A percentile compares a stretch with the other conserved stretches of the same genome.
phyloP scores from a whole-genome alignment of 1,139 yeast species.

The Kodamaea arcana region DNA sequence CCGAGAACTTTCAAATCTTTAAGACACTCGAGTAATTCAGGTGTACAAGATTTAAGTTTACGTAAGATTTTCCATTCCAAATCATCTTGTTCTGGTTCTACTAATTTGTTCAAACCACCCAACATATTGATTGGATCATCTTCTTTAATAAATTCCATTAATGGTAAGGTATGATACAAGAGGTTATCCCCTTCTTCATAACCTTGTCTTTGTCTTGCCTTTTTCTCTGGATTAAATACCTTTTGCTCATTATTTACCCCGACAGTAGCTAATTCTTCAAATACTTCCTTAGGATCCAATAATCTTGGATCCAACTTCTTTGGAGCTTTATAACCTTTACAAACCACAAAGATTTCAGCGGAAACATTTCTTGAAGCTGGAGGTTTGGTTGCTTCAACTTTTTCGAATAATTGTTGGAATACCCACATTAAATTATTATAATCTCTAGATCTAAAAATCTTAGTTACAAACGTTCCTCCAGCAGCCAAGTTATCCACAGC shows the following conservation, averaged over 20 bases:
- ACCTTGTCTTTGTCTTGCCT: conserved; percentile 90
- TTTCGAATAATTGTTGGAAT: conserved; percentile 89
- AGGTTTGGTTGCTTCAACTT: conserved; percentile 97
- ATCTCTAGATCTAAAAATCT: conserved; percentile 95
- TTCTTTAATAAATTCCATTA: conserved; percentile 73
- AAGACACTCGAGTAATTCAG: conserved; percentile 76
- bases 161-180: conserved; percentile 67
- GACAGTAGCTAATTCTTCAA: conserved; percentile 81
- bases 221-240: conserved; percentile 89
- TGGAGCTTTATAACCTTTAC: conserved; percentile 95
- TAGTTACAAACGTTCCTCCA: conserved; percentile 97
- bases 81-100: conserved; percentile 49
- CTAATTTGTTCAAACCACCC: conserved; percentile 64
- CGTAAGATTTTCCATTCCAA: conserved; percentile 70
- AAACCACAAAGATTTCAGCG: conserved; percentile 96
- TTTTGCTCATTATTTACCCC: conserved; percentile 85
- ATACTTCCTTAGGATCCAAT: conserved; percentile 87
- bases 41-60: conserved; percentile 70
- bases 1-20: conserved; percentile 93
- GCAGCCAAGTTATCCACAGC: conserved; percentile 91
- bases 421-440: conserved; percentile 97
- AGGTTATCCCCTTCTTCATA: conserved; percentile 92
- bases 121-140: conserved; percentile 83
- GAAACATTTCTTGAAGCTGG: conserved; percentile 98
- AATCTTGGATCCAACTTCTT: conserved; percentile 89